These are phyloP conservation scores for Hypocreales sp. DNA, from an alignment of 2,329 filamentous ascomycete genomes.

Conservation along the genomic window DNA sequence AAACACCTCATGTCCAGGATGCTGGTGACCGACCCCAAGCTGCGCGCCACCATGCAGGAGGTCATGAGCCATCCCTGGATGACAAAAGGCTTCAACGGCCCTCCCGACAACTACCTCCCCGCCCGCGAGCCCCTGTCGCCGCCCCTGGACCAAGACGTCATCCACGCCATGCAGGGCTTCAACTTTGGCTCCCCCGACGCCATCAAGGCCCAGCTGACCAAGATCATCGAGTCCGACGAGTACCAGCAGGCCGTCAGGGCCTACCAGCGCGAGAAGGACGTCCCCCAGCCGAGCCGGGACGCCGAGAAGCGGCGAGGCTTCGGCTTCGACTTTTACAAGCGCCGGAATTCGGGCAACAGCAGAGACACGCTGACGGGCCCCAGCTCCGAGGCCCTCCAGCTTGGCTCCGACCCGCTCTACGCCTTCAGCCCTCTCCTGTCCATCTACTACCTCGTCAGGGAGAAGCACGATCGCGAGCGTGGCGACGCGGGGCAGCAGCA, in stretches of 20 bases:
- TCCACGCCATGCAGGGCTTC: conserved; percentile 93
- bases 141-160: conserved; percentile 67
- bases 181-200: conserved; percentile 83
- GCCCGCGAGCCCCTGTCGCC: conserved; percentile 69
- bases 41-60: conserved; percentile 74
- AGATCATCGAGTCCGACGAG: conserved; percentile 82
- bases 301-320: conserved; percentile 79
- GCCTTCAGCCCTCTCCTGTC: conserved; percentile 86
- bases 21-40: conserved; percentile 85
- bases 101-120: conserved; percentile 82
- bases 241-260: conserved; percentile 74
- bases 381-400: conserved; percentile 71
- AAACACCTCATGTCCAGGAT: conserved; percentile 84
- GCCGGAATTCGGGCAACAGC: conserved; percentile 77
- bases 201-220: conserved; percentile 68
- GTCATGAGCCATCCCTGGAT: conserved; percentile 96
- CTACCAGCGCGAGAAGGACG: conserved; percentile 50
- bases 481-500: conserved; percentile 24
- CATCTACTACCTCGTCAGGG: conserved; percentile 88
- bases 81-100: conserved; percentile 72
- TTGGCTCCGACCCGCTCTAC: conserved; percentile 78
- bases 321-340: conserved; percentile 90
- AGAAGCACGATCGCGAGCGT: conserved; percentile 76
- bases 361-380: conserved; percentile 71
- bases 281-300: conserved; percentile 39